These are phyloP conservation scores for Bjerkandera adusta DNA, from an alignment of 1,284 basidiomycete genomes.

Conservation along the genomic window DNA sequence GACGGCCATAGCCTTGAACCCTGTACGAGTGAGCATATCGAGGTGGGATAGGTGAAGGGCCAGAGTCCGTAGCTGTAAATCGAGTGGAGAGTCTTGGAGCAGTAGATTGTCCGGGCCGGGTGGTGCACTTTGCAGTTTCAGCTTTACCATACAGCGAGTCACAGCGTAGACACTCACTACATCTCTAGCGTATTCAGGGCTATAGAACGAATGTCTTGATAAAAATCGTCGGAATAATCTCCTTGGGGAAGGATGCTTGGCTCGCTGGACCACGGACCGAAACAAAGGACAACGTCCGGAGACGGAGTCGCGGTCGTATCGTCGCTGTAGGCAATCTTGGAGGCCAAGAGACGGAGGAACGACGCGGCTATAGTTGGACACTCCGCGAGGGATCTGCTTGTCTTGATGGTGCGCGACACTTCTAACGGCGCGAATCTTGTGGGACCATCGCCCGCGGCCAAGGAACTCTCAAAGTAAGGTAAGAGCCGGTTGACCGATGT, in stretches of 20 bases:
- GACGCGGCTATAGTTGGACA: not conserved
- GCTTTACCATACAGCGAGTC: too few relatives aligned
- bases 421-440: not conserved
- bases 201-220: too few relatives aligned
- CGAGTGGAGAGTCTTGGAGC: not conserved
- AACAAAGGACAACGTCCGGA: too few relatives aligned
- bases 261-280: not conserved
- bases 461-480: conserved; percentile 10
- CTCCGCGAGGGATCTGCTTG: not conserved
- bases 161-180: too few relatives aligned
- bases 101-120: too few relatives aligned
- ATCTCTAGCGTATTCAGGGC: too few relatives aligned
- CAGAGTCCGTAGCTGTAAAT: conserved; percentile 14
- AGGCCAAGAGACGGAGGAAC: not conserved
- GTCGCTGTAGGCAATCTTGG: not conserved
- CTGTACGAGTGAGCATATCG: not conserved
- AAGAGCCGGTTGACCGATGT: conserved; percentile 10
- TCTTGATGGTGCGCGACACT: not conserved
- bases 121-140: too few relatives aligned
- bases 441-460: not conserved
- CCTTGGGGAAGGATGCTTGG: too few relatives aligned
- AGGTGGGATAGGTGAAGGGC: conserved; percentile 10
- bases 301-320: too few relatives aligned
- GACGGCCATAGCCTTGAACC: conserved; percentile 12
- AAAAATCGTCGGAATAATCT: too few relatives aligned